Percentiles rank a stretch among this genome's conserved stretches.
These are phyloP conservation scores for Cytospora leucostoma DNA, from an alignment of 2,329 filamentous ascomycete genomes.

Conservation along the genomic window DNA sequence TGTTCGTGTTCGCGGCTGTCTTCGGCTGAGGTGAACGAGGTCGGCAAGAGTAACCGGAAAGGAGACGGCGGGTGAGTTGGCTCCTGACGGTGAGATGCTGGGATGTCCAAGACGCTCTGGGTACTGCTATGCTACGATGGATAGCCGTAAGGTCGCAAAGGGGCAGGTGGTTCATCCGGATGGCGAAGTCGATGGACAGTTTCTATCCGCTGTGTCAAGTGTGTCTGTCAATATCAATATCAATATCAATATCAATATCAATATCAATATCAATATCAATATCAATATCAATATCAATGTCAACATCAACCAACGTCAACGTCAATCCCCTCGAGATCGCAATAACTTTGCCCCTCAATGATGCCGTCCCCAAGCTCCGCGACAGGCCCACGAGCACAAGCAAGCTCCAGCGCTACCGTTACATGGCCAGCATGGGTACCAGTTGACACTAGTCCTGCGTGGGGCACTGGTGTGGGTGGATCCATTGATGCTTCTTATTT, in stretches of 20 bases:
- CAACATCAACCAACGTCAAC: too few species aligned
- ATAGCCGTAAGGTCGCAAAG: background rate
- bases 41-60: conserved; percentile 29
- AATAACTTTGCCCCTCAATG: background rate
- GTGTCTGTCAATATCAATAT: too few species aligned
- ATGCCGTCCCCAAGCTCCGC: background rate
- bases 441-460: too few species aligned
- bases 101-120: too few species aligned
- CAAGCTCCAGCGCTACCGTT: background rate
- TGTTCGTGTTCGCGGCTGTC: conserved; percentile 32
- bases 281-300: too few species aligned
- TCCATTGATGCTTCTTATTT: too few species aligned
- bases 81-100: background rate
- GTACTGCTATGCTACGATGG: background rate
- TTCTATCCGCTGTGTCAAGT: background rate
- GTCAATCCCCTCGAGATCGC: background rate
- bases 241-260: too few species aligned
- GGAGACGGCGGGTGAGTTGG: conserved; percentile 2
- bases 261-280: too few species aligned
- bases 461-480: too few species aligned
- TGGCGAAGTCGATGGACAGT: background rate
- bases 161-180: background rate
- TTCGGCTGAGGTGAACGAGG: conserved; percentile 22
- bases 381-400: too few species aligned
- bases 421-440: too few species aligned